A percentile compares a stretch with the other conserved stretches of the same genome.
Evolutionary conservation across 352 stramenopile genomes (phyloP).

Genomic region (Phytophthora agathidicida): DNA sequence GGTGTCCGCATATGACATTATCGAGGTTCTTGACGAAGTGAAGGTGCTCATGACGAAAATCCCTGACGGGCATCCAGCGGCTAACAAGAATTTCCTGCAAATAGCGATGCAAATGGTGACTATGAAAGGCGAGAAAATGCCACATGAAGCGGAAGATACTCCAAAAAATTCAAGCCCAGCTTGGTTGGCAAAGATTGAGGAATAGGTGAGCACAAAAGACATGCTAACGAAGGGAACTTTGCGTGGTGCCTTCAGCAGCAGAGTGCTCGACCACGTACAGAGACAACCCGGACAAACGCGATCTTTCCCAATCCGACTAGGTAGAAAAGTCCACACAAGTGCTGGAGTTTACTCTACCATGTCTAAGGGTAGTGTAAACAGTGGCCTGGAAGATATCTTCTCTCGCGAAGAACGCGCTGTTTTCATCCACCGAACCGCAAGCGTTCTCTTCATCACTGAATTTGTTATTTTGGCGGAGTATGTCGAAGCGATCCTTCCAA

Average conservation of each 20-base stretch:
- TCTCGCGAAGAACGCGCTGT: constrained; percentile 4
- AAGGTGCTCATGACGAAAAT: constrained; percentile 20
- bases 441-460: constrained; percentile 36
- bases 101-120: background rate
- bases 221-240: background rate
- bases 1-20: background rate
- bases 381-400: constrained; percentile 6
- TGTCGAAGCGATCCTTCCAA: constrained; percentile 31
- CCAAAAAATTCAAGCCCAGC: background rate
- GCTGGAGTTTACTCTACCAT: too few species aligned
- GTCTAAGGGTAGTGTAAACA: too few species aligned
- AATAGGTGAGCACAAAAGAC: constrained; percentile 1
- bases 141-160: background rate
- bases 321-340: too few species aligned
- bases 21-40: constrained; percentile 3
- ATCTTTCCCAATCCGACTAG: too few species aligned
- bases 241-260: too few species aligned
- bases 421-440: constrained; percentile 26
- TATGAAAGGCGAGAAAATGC: background rate
- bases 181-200: background rate
- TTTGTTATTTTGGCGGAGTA: constrained; percentile 40
- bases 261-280: too few species aligned
- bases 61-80: background rate
- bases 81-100: constrained; percentile 7
- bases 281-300: too few species aligned